Base-by-base conservation (phyloP, 331 rosid species). In the Acacia pycnantha region DNA sequence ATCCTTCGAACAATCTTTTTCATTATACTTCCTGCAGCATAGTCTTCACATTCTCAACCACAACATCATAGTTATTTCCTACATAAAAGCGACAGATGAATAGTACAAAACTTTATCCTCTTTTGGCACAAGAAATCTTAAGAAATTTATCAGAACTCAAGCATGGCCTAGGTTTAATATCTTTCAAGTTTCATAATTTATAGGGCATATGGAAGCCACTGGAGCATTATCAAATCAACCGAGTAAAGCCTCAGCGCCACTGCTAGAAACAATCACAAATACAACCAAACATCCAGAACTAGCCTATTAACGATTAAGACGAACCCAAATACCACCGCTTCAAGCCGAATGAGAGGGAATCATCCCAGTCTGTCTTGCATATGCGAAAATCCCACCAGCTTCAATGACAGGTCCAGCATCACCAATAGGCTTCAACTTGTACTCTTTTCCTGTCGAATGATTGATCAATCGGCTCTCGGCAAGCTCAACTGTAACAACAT, bases 341-440 rank as follows among this genome's bases (percentile, higher is more conserved):
- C 75, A 46, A 46, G 76, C 76, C 37, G 24, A 68, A 76, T 65
- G 81, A 61, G 97, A 72, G 35, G 97, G 93, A 74, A 93, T 95
- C 99, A 93, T 95, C 78, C 98, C 99, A 7, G 94, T 82, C 14
- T 90, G 87, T 87, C 98, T 93, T 1, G 98, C 98, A 82, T 92
- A 93, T 1, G 97, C 97, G 66, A 95, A 93, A 77, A 93, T 93
- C 48, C 99, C 99, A 47, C 99, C 99, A 0, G 97, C 98, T 70
- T 88, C 93, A 44, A 95, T 92, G 8, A 95, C 97, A 0, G 97
- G 99, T 26, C 99, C 98, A 2, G 98, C 99, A 53, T 95, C 99
- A 1, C 99, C 98, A 22, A 95, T 95, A 0, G 98, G 92, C 90
- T 95, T 95, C 81, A 95, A 80, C 35, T 62, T 75, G 73, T 90